phyloP scores from a whole-genome alignment of 2,329 filamentous ascomycete species.

The Colletotrichum navitas region DNA sequence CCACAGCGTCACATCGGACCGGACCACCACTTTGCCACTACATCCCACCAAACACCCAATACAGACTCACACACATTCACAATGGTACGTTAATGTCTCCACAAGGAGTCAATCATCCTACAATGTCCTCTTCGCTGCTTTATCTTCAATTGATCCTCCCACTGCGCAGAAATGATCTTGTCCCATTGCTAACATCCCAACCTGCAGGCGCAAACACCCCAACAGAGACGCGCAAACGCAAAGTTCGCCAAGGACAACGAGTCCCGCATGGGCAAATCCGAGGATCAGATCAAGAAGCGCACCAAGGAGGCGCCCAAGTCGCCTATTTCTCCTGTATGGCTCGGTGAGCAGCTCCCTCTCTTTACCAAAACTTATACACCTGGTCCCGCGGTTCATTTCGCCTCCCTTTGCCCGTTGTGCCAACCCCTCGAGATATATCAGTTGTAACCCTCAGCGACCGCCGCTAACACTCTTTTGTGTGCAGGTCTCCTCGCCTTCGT shows the following conservation, averaged over 20 bases:
- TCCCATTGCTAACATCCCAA: constrained; percentile 1
- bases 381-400: neutral
- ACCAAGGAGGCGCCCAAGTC: constrained; percentile 68
- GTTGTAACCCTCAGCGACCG: neutral
- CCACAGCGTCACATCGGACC: constrained; percentile 16
- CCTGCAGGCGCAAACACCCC: constrained; percentile 81
- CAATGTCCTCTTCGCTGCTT: neutral
- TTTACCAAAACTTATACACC: neutral
- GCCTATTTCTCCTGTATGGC: constrained; percentile 73
- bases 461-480: constrained; percentile 15
- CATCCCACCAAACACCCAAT: neutral
- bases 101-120: neutral
- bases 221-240: constrained; percentile 84
- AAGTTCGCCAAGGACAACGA: constrained; percentile 82
- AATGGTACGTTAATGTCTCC: constrained; percentile 43
- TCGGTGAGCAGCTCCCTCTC: constrained; percentile 62
- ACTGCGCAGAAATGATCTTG: neutral
- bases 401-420: neutral
- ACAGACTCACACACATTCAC: constrained; percentile 22
- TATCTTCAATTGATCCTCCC: neutral
- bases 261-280: constrained; percentile 80
- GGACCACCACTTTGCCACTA: neutral
- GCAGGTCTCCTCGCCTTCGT: constrained; percentile 70
- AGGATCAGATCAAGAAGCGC: constrained; percentile 72
- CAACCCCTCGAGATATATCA: constrained; percentile 9